Evolutionary conservation across 495 filamentous ascomycete genomes (phyloP), one percentile per base, ranked within the genome.

Genomic region (Talaromyces nanjingensis): DNA sequence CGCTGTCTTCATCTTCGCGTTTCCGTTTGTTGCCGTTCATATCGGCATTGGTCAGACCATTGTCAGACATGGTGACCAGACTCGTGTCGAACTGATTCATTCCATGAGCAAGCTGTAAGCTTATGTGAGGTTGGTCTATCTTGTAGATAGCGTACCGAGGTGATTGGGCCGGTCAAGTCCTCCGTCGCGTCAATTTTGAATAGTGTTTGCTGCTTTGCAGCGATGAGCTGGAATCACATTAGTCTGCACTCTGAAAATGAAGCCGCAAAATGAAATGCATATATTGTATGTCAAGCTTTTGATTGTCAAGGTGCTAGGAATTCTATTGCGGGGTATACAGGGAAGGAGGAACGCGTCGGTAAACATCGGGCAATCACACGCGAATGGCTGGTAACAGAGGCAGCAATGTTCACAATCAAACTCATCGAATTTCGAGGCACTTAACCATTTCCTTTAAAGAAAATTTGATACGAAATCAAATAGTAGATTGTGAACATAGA

Each of bases 21-120:
- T 81, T 81, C 58, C 79, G 74, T 68, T 81, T 81, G 65, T 70
- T 56, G 58, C 68, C 68, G 59, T 73, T 71, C 55, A 69, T 69
- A 65, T 79, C 74, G 12, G 78, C 67, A 63, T 71, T 72, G 59
- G 70, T 73, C 66, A 80, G 70, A 27, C 72, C 74, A 59, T 76
- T 73, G 62, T 81, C 74, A 42, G 78, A 79, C 76, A 79, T 81
- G 31, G 58, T 71, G 65, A 63, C 65, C 62, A 52, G 54, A 37
- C 56, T 62, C 16, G 37, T 47, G 56, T 64, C 57, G 65, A 49
- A 47, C 62, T 45, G 29, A 60, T 33, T 63, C 52, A 55, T 62
- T 59, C 22, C 56, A 59, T 59, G 27, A 59, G 56, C 24, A 22
- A 59, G 29, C 27, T 59, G 29, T 20, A 59, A 49, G 18, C 45